These are phyloP conservation scores for Dendrobium chrysotoxum DNA, from an alignment of 106 monocot genomes.

Conservation along the genomic window DNA sequence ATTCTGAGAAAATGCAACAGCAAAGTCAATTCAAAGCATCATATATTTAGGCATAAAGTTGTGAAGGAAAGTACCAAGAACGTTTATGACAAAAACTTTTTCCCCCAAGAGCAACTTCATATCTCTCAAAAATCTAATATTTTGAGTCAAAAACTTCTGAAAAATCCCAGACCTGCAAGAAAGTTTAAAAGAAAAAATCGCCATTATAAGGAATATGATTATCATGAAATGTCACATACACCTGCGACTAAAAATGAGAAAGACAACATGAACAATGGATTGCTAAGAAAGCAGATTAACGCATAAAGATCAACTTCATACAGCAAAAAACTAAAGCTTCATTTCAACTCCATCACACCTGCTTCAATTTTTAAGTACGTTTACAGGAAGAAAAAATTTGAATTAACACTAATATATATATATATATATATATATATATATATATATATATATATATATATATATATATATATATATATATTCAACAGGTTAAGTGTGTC, in stretches of 20 bases:
- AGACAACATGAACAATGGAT: not conserved
- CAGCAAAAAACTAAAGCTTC: not conserved
- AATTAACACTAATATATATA: too few relatives aligned
- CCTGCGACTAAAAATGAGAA: not conserved
- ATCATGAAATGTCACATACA: not conserved
- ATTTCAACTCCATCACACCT: not conserved
- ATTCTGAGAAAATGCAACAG: not conserved
- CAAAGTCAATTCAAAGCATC: not conserved
- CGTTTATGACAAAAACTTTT: slow-evolving; percentile 83
- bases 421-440: too few relatives aligned
- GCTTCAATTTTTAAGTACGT: not conserved
- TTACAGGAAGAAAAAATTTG: not conserved
- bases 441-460: too few relatives aligned
- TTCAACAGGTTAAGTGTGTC: too few relatives aligned
- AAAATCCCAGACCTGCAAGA: slow-evolving; percentile 29
- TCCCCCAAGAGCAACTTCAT: slow-evolving; percentile 76
- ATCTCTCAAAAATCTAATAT: slow-evolving; percentile 61
- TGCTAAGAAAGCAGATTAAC: not conserved
- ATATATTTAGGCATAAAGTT: not conserved
- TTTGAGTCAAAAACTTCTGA: slow-evolving; percentile 29
- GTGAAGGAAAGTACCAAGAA: slow-evolving; percentile 50
- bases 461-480: too few relatives aligned
- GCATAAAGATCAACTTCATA: not conserved
- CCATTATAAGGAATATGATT: not conserved
- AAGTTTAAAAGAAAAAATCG: not conserved